Percentiles rank a stretch among this genome's conserved stretches.
Evolutionary conservation across 75 land plant genomes (phyloP).

Genomic region (Isoetes taiwanensis): DNA sequence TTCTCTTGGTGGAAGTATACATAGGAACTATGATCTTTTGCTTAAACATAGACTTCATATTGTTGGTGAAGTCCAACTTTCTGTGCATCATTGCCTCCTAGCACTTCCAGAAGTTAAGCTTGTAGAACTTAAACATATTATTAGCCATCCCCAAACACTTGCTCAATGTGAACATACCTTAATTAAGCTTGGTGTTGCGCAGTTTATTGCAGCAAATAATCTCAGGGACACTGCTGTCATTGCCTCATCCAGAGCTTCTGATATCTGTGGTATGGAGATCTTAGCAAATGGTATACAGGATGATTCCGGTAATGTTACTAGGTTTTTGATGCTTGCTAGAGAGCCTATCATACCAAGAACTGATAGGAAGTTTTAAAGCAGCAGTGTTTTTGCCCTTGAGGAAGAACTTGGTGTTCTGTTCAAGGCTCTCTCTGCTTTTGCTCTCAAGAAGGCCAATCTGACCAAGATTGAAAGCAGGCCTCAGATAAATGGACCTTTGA

Average conservation of each 20-base stretch:
- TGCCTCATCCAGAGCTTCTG: background rate
- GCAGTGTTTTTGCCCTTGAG: conserved; percentile 1
- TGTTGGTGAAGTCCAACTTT: conserved; percentile 1
- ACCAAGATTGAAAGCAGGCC: conserved; percentile 3
- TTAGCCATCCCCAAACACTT: conserved; percentile 1
- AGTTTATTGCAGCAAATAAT: background rate
- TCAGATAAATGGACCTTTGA: background rate
- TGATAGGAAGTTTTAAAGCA: background rate
- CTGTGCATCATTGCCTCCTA: conserved; percentile 2
- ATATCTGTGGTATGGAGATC: background rate
- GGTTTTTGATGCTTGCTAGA: background rate
- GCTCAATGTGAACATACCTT: background rate
- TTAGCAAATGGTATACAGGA: conserved; percentile 1
- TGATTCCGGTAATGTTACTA: background rate
- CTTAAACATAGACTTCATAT: background rate
- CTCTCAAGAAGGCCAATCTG: background rate
- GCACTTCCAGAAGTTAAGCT: background rate
- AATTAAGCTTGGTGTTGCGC: conserved; percentile 1
- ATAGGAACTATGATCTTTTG: conserved; percentile 1
- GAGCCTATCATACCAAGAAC: conserved; percentile 6
- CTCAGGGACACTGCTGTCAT: background rate
- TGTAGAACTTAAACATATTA: background rate
- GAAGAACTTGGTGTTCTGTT: background rate
- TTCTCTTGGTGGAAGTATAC: conserved; percentile 1
- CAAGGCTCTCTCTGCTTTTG: conserved; percentile 1